Base-by-base conservation (phyloP, 108 stramenopile species). In the Pseudonitzschia pungens region DNA sequence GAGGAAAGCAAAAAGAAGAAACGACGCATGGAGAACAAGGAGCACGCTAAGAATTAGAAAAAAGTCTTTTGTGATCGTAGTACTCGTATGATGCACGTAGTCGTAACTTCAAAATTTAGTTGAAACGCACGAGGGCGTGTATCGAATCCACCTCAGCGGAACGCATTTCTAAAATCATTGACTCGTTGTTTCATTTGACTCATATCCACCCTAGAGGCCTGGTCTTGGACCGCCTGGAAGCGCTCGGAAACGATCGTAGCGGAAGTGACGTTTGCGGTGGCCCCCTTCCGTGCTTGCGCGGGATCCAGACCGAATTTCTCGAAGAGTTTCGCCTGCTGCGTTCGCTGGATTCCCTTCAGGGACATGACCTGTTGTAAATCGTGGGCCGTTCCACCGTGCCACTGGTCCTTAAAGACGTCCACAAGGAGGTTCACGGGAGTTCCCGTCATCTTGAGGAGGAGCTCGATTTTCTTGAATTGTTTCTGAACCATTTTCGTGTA, bases 401-500 rank as follows among this genome's bases (percentile, higher is more conserved):
- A 96, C 81, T 97, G 94, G 50, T 85, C 87, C 48, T 83, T 83
- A 80, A 96, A 94, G 43, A 96, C 92, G 40, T 97, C 98, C 67
- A 97, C 84, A 22, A 99, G 84, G 55, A 95, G 69, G 32, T 91
- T 90, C 16, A 71, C 75, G 10, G 98, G 97, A 24, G 97, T 95
- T 16, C 95, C 97, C 4, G 97, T 92, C 55, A 99, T 88, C 80
- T 99, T 99, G 26, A 99, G 90, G 60, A 99, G 81, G 16, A 92
- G 91, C 77, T 99, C 99, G 66, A 99, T 87, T 62, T 92, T 88
- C 24, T 89, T 87, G 78, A 97, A 93, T 70, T 97, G 91, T 69
- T 93, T 92, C 22, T 87, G 92, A 43, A 98, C 93, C 89, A 96
- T 92, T 68, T 97, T 98, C 41, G 86, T 91, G 83, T 98, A 99